A percentile compares a stretch with the other conserved stretches of the same genome.
phyloP scores from a whole-genome alignment of 176 grass and related monocot species.

The Echinochloa phyllopogon region DNA sequence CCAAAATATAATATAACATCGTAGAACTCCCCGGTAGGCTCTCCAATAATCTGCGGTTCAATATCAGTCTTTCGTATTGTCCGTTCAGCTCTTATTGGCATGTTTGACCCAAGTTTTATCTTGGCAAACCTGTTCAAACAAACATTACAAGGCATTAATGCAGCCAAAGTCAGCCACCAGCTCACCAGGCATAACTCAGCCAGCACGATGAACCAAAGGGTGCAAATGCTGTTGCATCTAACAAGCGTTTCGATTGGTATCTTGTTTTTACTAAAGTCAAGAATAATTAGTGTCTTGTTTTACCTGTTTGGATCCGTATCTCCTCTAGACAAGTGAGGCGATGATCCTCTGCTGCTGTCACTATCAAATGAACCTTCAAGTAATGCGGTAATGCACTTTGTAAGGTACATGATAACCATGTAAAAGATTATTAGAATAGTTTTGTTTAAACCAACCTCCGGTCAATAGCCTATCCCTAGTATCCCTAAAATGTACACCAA shows the following conservation, averaged over 20 bases:
- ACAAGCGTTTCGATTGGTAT: background rate
- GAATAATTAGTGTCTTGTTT: background rate
- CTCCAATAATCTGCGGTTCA: slow-evolving; percentile 68
- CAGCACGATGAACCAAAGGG: background rate
- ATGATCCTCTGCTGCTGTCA: slow-evolving; percentile 60
- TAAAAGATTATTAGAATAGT: slow-evolving; percentile 21
- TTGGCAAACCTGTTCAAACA: slow-evolving; percentile 58
- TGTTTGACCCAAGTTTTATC: slow-evolving; percentile 75
- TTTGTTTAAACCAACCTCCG: slow-evolving; percentile 68
- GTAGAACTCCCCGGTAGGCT: slow-evolving; percentile 77
- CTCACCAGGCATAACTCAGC: background rate
- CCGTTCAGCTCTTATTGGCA: slow-evolving; percentile 75
- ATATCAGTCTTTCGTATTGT: slow-evolving; percentile 56
- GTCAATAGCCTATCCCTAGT: slow-evolving; percentile 55
- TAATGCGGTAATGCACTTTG: slow-evolving; percentile 25
- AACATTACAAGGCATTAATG: slow-evolving; percentile 22
- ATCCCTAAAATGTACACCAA: slow-evolving; percentile 91
- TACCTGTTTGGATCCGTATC: slow-evolving; percentile 85
- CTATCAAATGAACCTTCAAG: slow-evolving; percentile 71
- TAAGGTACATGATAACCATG: slow-evolving; percentile 47
- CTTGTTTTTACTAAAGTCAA: background rate
- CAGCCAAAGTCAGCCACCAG: background rate
- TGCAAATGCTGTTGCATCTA: slow-evolving; percentile 20
- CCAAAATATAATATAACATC: slow-evolving; percentile 81
- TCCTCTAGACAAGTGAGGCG: slow-evolving; percentile 72